Evolutionary conservation across 2,329 filamentous ascomycete species (phyloP), one percentile per base, ranked within the genome.

Genomic region (Colletotrichum sp.): DNA sequence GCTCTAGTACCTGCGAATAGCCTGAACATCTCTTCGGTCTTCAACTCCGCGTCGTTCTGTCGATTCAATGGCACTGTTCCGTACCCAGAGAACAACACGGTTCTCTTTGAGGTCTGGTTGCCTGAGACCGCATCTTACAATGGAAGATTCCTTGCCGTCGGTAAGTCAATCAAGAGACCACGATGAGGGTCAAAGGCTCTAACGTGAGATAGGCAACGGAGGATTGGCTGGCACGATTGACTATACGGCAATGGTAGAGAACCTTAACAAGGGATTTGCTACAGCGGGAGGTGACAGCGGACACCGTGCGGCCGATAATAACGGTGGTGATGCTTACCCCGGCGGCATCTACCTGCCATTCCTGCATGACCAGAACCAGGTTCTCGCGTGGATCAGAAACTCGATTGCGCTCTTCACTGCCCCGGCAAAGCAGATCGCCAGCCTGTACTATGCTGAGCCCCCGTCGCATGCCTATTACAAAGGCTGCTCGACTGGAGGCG

Each of bases 351-450:
- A 32, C 10, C 36, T 74, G 0, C 71, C 71, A 0, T 74, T 71
- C 28, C 71, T 74, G 3, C 71, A 49, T 15, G 71, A 74, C 9
- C 32, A 18, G 6, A 71, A 74, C 44, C 71, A 74, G 34, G 67
- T 74, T 8, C 59, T 74, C n/a, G 71, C 71, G 3, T 74, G 71
- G 71, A 74, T 74, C 6, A 60, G 71, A 3, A 71, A 74, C 44
- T 74, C 71, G 0, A 65, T 74, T 12, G 71, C 71, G 24, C 44
- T 74, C 3, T 71, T 71, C 44, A 71, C 71, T 3, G 8, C 71
- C 5, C 39, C 66, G 1, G 71, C 71, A 2, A 74, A 49, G 49
- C 26, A 26, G 2, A 71, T 74, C 3, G 24, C 67, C 18, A 21
- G 30, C 2, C 8, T 28, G 1, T 71, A 49, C 21, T 74, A 74